These are phyloP conservation scores for Saksenaea vasiformis DNA, from an alignment of 371 early-diverging fungal species.

Conservation along the genomic window DNA sequence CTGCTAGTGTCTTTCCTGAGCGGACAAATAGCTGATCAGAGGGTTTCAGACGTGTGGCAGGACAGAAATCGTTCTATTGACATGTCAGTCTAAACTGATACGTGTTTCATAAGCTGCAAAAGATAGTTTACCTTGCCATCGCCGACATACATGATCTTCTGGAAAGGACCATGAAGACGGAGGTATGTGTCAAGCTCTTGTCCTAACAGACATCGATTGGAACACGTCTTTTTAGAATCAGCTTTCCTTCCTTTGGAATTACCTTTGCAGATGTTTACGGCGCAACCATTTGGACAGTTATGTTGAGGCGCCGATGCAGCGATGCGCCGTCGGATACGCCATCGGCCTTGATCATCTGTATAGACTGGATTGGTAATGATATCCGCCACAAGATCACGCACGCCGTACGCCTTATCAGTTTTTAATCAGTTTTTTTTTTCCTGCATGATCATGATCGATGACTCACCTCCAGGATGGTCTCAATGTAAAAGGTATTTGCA, in stretches of 20 bases:
- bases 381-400: slow-evolving; percentile 53
- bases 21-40: slow-evolving; percentile 31
- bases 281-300: slow-evolving; percentile 64
- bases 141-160: slow-evolving; percentile 44
- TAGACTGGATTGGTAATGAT: slow-evolving; percentile 77
- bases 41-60: slow-evolving; percentile 32
- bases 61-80: slow-evolving; percentile 45
- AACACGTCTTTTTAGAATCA: neutral
- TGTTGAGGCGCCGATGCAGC: slow-evolving; percentile 53
- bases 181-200: slow-evolving; percentile 40
- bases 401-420: slow-evolving; percentile 47
- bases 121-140: slow-evolving; percentile 41
- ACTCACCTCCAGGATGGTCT: slow-evolving; percentile 63
- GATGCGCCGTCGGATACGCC: slow-evolving; percentile 56
- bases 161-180: slow-evolving; percentile 27
- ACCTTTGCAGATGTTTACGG: slow-evolving; percentile 80
- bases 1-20: slow-evolving; percentile 14
- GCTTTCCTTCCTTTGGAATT: neutral
- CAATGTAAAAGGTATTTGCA: slow-evolving; percentile 75
- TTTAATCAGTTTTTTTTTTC: neutral
- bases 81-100: neutral
- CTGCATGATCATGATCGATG: neutral
- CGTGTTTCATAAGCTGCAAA: neutral
- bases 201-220: slow-evolving; percentile 16
- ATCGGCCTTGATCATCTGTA: slow-evolving; percentile 52